A percentile compares a stretch with the other conserved stretches of the same genome.
These are phyloP conservation scores for Parvularia atlantis DNA, from an alignment of 78 protist species.

Conservation along the genomic window DNA sequence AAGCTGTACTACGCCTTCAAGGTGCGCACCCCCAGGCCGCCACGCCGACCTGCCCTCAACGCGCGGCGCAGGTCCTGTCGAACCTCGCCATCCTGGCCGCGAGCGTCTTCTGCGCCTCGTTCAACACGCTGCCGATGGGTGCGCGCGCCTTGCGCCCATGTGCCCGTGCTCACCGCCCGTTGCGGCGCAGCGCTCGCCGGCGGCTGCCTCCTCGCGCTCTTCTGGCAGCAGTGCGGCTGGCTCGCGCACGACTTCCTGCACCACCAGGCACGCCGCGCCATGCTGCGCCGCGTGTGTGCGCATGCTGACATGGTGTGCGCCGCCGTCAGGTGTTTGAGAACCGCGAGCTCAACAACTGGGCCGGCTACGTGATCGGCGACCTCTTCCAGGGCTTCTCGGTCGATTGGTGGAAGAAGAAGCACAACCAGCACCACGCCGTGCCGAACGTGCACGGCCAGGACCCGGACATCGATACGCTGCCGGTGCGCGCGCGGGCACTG, in stretches of 20 bases:
- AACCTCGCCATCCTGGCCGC: not conserved
- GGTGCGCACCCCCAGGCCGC: too few relatives aligned
- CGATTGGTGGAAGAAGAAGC: conserved; percentile 6
- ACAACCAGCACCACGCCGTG: conserved; percentile 12
- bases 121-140: not conserved
- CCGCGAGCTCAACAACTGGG: not conserved
- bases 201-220: too few relatives aligned
- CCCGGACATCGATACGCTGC: conserved; percentile 6
- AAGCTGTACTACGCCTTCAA: not conserved
- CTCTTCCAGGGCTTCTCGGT: not conserved
- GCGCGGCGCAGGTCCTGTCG: not conserved
- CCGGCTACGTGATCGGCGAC: not conserved
- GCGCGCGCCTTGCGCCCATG: too few relatives aligned
- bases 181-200: too few relatives aligned
- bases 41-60: not conserved
- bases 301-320: too few relatives aligned
- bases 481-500: too few relatives aligned
- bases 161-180: too few relatives aligned
- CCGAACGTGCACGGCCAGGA: not conserved
- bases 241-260: not conserved
- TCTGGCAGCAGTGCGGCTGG: not conserved
- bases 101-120: not conserved
- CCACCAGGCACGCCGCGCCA: too few relatives aligned
- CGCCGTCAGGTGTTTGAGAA: not conserved
- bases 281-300: too few relatives aligned